Conservation (phyloP, 345 rosid species). For the Gossypium anomalum region DNA sequence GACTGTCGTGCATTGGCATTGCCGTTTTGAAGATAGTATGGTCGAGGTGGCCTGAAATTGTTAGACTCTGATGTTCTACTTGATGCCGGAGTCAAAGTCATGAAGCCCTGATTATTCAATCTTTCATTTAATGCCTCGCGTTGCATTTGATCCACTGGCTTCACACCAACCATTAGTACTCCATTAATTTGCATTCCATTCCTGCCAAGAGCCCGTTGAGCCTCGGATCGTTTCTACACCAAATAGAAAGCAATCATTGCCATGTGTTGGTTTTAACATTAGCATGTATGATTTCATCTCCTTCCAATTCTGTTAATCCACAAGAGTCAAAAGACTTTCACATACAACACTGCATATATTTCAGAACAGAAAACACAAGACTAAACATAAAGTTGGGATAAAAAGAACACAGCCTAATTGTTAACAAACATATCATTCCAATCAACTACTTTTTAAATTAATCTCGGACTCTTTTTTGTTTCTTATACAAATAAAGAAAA, state of each 20-base stretch:
- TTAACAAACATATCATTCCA: not conserved
- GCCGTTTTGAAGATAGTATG: slow-evolving; percentile 64
- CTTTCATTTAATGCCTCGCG: slow-evolving; percentile 67
- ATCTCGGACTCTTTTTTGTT: not conserved
- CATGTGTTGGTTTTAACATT: slow-evolving; percentile 1
- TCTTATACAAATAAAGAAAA: slow-evolving; percentile 7
- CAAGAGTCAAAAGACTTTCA: not conserved
- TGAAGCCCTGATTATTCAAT: slow-evolving; percentile 72
- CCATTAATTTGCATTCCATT: slow-evolving; percentile 82
- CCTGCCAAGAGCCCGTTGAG: slow-evolving; percentile 86
- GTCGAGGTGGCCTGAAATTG: slow-evolving; percentile 38
- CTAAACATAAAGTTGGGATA: not conserved
- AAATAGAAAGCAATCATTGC: slow-evolving; percentile 6
- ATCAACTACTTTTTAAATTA: not conserved
- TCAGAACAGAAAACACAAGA: not conserved
- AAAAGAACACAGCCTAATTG: not conserved
- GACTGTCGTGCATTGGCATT: slow-evolving; percentile 48
- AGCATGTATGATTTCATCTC: not conserved
- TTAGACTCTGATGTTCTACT: slow-evolving; percentile 42
- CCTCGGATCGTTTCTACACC: slow-evolving; percentile 77
- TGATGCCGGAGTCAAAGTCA: slow-evolving; percentile 63
- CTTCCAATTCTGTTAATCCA: not conserved
- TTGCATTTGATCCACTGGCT: slow-evolving; percentile 82
- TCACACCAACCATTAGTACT: slow-evolving; percentile 80
- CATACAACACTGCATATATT: not conserved